phyloP scores from a whole-genome alignment of 352 stramenopile species.

The Phytophthora meadii region DNA sequence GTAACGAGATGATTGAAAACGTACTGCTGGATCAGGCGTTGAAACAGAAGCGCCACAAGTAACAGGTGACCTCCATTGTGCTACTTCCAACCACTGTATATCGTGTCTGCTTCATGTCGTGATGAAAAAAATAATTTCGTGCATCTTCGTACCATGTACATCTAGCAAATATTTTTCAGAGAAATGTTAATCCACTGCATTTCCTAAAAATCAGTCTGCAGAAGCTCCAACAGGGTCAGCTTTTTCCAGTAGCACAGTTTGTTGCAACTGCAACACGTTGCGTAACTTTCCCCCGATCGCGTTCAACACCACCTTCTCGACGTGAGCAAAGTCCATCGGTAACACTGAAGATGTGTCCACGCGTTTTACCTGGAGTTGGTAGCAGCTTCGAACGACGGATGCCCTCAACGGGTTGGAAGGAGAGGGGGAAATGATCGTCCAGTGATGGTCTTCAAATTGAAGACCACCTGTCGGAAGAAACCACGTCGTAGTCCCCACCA shows the following conservation, averaged over 20 bases:
- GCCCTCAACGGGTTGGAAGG: constrained; percentile 8
- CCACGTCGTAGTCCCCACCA: constrained; percentile 31
- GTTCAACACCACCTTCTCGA: constrained; percentile 26
- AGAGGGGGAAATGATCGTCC: constrained; percentile 34
- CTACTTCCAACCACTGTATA: too few species aligned
- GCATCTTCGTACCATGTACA: too few species aligned
- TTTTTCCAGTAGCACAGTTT: constrained; percentile 25
- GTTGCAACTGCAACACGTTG: constrained; percentile 25
- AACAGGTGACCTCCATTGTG: not conserved
- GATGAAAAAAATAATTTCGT: not conserved
- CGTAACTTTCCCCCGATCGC: constrained; percentile 26
- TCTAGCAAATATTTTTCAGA: too few species aligned
- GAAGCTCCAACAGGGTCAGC: not conserved
- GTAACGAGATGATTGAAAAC: constrained; percentile 48
- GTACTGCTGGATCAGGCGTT: constrained; percentile 42
- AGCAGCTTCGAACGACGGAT: constrained; percentile 34
- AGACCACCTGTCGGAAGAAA: constrained; percentile 35
- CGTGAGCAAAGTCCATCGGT: constrained; percentile 15
- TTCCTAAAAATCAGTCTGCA: too few species aligned
- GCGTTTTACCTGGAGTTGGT: constrained; percentile 27
- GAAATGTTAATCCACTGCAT: too few species aligned
- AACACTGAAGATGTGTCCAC: constrained; percentile 14
- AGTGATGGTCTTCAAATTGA: constrained; percentile 40
- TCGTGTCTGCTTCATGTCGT: not conserved
- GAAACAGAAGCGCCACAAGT: constrained; percentile 13